Evolutionary conservation across 257 asterid genomes (phyloP), one percentile per base, ranked within the genome.

Genomic region (Oldenlandia corymbosa): DNA sequence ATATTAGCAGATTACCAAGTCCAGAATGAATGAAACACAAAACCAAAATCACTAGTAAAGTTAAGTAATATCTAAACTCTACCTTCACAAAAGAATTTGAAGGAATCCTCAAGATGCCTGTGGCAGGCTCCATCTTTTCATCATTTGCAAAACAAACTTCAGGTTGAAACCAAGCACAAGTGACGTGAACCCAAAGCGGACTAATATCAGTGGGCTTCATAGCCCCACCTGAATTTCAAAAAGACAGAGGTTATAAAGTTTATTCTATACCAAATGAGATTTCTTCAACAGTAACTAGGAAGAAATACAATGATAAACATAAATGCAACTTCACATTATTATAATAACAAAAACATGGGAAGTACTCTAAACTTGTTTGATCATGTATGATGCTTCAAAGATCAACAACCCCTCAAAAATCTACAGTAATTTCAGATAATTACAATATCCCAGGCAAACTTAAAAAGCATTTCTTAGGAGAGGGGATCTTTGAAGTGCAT

Each of bases 101-200:
- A 67, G 97, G 97, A 62, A 93, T 93, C 76, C 87, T 87, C 73
- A 93, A 69, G 73, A 93, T 90, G 60, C 99, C 99, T 63, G 81
- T 74, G 56, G 99, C 99, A 74, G 99, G 99, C 71, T 93, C 99
- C 99, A 93, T 93, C 77, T 76, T 84, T 75, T 93, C 97, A 60
- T 90, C 95, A 32, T 85, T 89, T 62, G 91, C 95, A 77, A 93
- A 93, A 62, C 91, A 84, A 74, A 93, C 99, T 84, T 93, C 84
- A n/a, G 99, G 99, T 79, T 84, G 97, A 78, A 90, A 93, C 99
- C 99, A 93, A 76, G 99, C 99, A 78, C 99, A 93, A 56, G 99
- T 90, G 75, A 93, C 76, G 69, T 93, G 99, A 67, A 93, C 99
- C 99, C 99, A 93, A 61, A 93, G 76, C 34, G 91, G 87, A n/a